Evolutionary conservation across 257 asterid species (phyloP).

Genomic region (Penstemon barbatus): DNA sequence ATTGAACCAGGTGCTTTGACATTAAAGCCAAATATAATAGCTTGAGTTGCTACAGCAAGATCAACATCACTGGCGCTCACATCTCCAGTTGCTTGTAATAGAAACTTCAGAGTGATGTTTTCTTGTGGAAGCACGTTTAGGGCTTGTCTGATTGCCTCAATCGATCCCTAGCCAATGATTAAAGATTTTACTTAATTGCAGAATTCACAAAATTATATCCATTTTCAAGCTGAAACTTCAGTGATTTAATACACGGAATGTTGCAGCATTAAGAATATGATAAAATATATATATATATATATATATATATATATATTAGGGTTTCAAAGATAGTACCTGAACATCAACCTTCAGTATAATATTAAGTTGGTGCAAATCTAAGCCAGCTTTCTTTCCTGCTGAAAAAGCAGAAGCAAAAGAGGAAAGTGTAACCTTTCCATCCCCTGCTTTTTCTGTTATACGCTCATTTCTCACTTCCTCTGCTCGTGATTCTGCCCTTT

Average conservation of each 20-base stretch:
- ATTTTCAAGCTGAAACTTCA: not conserved
- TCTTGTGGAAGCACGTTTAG: conserved; percentile 90
- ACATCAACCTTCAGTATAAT: conserved; percentile 89
- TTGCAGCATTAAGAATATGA: not conserved
- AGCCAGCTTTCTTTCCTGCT: conserved; percentile 69
- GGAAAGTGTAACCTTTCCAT: conserved; percentile 90
- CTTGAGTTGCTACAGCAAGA: conserved; percentile 93
- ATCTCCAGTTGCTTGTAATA: conserved; percentile 90
- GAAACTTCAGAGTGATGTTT: conserved; percentile 89
- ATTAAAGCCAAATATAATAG: conserved; percentile 84
- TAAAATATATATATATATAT: not conserved
- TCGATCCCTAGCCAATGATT: conserved; percentile 65
- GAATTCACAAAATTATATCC: not conserved
- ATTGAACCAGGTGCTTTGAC: conserved; percentile 81
- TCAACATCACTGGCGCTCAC: conserved; percentile 85
- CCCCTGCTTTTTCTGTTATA: conserved; percentile 88
- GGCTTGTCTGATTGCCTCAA: conserved; percentile 90
- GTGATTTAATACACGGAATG: not conserved
- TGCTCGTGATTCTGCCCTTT: conserved; percentile 70
- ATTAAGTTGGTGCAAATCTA: conserved; percentile 92
- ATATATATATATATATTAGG: not conserved
- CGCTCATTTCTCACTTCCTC: conserved; percentile 74
- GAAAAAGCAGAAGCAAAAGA: conserved; percentile 93
- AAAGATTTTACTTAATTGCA: conserved; percentile 20
- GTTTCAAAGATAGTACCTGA: conserved; percentile 59